A percentile compares a stretch with the other conserved stretches of the same genome.
Conservation (phyloP, 75 land plant genomes). For the Pinus taeda region DNA sequence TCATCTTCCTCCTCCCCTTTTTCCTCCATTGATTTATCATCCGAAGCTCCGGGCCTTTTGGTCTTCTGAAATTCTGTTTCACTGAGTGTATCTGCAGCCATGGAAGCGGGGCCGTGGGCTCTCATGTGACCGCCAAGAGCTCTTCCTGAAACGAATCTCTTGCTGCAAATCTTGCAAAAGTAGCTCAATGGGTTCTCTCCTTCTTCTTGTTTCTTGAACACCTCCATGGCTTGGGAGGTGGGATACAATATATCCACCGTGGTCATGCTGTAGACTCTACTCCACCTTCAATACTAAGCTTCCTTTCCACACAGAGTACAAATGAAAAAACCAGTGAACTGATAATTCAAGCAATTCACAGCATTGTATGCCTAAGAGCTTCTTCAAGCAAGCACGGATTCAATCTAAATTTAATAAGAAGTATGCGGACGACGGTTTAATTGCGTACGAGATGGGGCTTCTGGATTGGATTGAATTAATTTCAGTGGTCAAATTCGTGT, state of each 20-base stretch:
- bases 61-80: constrained; percentile 5
- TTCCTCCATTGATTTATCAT: neutral
- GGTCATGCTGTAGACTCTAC: constrained; percentile 8
- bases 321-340: neutral
- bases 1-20: neutral
- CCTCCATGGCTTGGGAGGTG: neutral
- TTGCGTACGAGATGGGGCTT: constrained; percentile 6
- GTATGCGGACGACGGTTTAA: constrained; percentile 6
- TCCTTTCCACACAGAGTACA: constrained; percentile 2
- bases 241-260: constrained; percentile 5
- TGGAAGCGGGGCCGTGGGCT: constrained; percentile 54
- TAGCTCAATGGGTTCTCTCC: constrained; percentile 6
- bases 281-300: constrained; percentile 6
- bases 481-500: constrained; percentile 6
- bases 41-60: neutral
- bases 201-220: neutral
- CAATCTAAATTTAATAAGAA: neutral
- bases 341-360: neutral
- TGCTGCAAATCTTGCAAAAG: constrained; percentile 60
- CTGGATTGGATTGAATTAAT: neutral
- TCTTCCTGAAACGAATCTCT: constrained; percentile 59
- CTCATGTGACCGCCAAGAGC: constrained; percentile 81
- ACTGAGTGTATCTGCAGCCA: constrained; percentile 1
- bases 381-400: neutral
- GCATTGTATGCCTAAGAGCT: neutral